Evolutionary conservation across 305 asterid genomes (phyloP).

Genomic region (Salvia sclarea): DNA sequence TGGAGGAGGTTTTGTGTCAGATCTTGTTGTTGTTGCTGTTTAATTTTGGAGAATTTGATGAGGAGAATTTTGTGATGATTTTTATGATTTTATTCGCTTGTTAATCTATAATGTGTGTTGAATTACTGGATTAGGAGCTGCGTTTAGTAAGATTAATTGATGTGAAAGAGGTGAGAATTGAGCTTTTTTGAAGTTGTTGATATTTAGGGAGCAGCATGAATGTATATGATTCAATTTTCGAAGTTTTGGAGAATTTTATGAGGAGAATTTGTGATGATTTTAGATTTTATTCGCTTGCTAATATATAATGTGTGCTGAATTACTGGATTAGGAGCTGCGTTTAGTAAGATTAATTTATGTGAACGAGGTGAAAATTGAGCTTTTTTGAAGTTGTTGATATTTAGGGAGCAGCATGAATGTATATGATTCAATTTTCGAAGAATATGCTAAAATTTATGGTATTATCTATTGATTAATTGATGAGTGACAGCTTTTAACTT

Average conservation of each 20-base stretch:
- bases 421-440: neutral
- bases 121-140: slow-evolving; percentile 18
- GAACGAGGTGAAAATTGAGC: slow-evolving; percentile 1
- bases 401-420: neutral
- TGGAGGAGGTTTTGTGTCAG: neutral
- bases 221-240: neutral
- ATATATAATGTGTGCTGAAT: neutral
- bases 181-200: slow-evolving; percentile 6
- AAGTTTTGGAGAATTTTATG: neutral
- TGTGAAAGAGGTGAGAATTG: neutral
- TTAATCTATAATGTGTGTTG: neutral
- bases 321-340: slow-evolving; percentile 12
- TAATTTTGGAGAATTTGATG: neutral
- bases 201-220: neutral
- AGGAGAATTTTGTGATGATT: neutral
- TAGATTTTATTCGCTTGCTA: neutral
- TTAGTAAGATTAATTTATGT: neutral
- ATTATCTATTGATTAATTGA: neutral
- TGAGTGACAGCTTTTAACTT: neutral
- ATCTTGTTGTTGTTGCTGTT: slow-evolving; percentile 24
- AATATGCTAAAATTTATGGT: neutral
- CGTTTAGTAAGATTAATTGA: neutral
- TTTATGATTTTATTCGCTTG: neutral
- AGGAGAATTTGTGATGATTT: neutral
- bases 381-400: neutral